These are phyloP conservation scores for Bacidia gigantensis DNA, from an alignment of 495 filamentous ascomycete genomes.

Conservation along the genomic window DNA sequence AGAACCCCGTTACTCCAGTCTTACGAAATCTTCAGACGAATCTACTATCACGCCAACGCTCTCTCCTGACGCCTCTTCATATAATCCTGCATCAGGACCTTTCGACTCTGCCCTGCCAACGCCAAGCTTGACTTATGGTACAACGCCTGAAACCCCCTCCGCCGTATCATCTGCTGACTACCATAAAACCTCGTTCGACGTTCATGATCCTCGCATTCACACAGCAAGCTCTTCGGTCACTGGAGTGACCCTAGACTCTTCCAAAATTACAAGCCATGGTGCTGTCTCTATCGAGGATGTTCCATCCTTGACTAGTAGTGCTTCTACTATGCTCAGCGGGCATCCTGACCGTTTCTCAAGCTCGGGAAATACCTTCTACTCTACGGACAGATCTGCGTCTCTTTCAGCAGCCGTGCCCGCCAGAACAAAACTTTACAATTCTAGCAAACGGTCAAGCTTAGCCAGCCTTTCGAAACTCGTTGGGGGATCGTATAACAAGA, in stretches of 20 bases:
- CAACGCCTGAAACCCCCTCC: conserved; percentile 20
- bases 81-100: conserved; percentile 36
- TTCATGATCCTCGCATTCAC: conserved; percentile 42
- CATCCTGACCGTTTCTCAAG: conserved; percentile 32
- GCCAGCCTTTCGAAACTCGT: conserved; percentile 76
- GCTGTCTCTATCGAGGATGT: conserved; percentile 72
- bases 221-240: conserved; percentile 58
- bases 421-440: conserved; percentile 32
- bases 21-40: conserved; percentile 38
- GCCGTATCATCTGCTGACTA: conserved; percentile 23
- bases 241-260: conserved; percentile 41
- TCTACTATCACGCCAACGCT: conserved; percentile 39
- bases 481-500: conserved; percentile 61
- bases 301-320: conserved; percentile 73
- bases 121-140: conserved; percentile 13
- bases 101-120: conserved; percentile 34
- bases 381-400: conserved; percentile 52
- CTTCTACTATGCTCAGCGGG: conserved; percentile 68
- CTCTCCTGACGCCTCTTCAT: conserved; percentile 25
- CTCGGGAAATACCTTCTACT: conserved; percentile 32
- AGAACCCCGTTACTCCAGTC: conserved; percentile 28
- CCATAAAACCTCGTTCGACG: conserved; percentile 42
- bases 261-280: conserved; percentile 44
- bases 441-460: conserved; percentile 62
- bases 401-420: conserved; percentile 52